Evolutionary conservation across 1,284 basidiomycete genomes (phyloP), one percentile per base, ranked within the genome.

Genomic region (Fomitopsis schrenkii): DNA sequence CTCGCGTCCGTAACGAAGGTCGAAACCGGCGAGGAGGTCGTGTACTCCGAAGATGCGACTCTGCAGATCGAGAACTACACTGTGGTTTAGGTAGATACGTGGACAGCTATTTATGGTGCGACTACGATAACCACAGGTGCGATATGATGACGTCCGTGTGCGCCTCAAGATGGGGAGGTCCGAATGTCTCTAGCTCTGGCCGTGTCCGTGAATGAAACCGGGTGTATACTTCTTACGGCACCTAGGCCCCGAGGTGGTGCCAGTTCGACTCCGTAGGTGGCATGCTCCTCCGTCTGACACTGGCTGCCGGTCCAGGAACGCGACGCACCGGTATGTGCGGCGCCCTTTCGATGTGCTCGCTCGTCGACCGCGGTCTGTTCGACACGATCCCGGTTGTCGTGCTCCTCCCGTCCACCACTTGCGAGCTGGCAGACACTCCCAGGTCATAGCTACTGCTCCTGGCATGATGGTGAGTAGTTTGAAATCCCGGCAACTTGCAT

Each of bases 11-110:
- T 91, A 35, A 80, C 79, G 10, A 79, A 81, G 60, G 76, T 87
- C 22, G 86, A 83, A 9, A 82, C 80, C 26, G 87, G 84, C 7
- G 86, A 85, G 22, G 79, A 84, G 3, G 80, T 85, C 5, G 76
- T 78, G n/a, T 95, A 87, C 75, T 93, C 90, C 15, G 87, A 92
- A 66, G 94, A 97, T 75, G 83, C 86, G 52, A 78, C 89, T 46
- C 79, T 94, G 53, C 80, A 77, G 41, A 80, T 88, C 35, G 93
- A 95, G 63, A 85, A 88, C 70, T 96, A 90, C 72, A 71, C 81
- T 52, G 71, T 73, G 33, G 71, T 70, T 53, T 73, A 69, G 63
- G 63, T 40, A 26, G 9, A 46, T 12, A 38, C 35, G 19, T 57
- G 55, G 55, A 52, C 55, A 33, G 38, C 40, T 46, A 55, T 54